phyloP scores from a whole-genome alignment of 2,329 filamentous ascomycete genomes.

The Pseudogymnoascus sp. region DNA sequence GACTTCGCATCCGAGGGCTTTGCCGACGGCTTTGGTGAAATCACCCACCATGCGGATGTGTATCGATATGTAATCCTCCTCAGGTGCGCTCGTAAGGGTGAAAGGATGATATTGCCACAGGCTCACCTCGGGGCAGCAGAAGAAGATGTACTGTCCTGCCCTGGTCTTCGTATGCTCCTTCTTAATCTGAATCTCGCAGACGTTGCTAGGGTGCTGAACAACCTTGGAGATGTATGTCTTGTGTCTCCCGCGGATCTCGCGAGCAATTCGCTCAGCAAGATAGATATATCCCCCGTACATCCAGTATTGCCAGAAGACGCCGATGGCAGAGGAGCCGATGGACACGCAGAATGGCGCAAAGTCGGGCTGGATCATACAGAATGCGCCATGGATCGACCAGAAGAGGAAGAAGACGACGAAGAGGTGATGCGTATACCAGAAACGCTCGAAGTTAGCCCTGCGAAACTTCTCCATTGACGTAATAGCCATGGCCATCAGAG shows the following conservation, averaged over 20 bases:
- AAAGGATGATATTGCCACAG: conserved; percentile 87
- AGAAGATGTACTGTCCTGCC: conserved; percentile 81
- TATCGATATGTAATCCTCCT: conserved; percentile 84
- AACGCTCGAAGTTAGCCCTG: conserved; percentile 76
- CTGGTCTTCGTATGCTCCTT: conserved; percentile 77
- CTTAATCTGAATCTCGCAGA: conserved; percentile 87
- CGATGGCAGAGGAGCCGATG: conserved; percentile 54
- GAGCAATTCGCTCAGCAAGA: conserved; percentile 67
- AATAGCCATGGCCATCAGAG: conserved; percentile 67
- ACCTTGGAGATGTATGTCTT: conserved; percentile 85
- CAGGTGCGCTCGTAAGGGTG: conserved; percentile 75
- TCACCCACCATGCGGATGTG: conserved; percentile 78
- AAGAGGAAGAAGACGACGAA: conserved; percentile 85
- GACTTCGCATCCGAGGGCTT: conserved; percentile 67
- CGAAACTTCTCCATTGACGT: conserved; percentile 72
- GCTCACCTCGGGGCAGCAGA: conserved; percentile 78
- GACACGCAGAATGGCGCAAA: conserved; percentile 69
- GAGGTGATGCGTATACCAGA: conserved; percentile 86
- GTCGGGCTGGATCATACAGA: conserved; percentile 85
- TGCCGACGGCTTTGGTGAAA: conserved; percentile 64
- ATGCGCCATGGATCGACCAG: conserved; percentile 83
- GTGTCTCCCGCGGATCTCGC: conserved; percentile 71
- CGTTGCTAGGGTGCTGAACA: conserved; percentile 80
- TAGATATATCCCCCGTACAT: conserved; percentile 77
- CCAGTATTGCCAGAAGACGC: conserved; percentile 87